These are phyloP conservation scores for Sequoiadendron giganteum DNA, from an alignment of 75 land plant genomes.

Conservation along the genomic window DNA sequence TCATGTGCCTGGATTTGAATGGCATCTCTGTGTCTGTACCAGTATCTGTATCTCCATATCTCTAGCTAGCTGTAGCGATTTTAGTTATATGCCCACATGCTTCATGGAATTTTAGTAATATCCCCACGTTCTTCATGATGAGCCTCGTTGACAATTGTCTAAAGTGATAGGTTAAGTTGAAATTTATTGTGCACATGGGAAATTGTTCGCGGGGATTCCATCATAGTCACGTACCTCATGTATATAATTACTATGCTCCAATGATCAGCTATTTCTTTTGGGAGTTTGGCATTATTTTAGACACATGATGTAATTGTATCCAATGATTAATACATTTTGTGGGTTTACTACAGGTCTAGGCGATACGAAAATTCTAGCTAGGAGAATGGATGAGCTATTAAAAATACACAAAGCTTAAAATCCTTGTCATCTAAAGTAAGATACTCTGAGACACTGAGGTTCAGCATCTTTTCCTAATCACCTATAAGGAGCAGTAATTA, in stretches of 20 bases:
- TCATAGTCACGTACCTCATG: too few species aligned
- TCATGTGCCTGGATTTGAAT: too few species aligned
- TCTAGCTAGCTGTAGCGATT: neutral
- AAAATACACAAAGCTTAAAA: too few species aligned
- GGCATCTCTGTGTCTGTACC: too few species aligned
- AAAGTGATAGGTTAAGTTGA: neutral
- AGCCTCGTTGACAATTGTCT: neutral
- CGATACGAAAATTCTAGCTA: neutral
- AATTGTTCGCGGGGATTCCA: neutral
- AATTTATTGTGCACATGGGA: neutral
- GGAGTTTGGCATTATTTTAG: neutral
- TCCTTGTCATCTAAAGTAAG: too few species aligned
- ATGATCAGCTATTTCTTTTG: neutral
- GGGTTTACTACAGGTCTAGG: neutral
- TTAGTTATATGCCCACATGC: neutral
- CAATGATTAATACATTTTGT: neutral
- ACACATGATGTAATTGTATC: neutral
- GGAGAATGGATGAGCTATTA: neutral
- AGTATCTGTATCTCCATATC: too few species aligned
- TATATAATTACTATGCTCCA: neutral
- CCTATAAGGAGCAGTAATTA: neutral
- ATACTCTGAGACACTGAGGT: neutral
- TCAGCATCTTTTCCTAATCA: neutral
- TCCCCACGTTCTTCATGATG: neutral
- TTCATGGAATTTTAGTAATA: neutral